These are phyloP conservation scores for Gossypioides kirkii DNA, from an alignment of 345 rosid species.

Conservation along the genomic window DNA sequence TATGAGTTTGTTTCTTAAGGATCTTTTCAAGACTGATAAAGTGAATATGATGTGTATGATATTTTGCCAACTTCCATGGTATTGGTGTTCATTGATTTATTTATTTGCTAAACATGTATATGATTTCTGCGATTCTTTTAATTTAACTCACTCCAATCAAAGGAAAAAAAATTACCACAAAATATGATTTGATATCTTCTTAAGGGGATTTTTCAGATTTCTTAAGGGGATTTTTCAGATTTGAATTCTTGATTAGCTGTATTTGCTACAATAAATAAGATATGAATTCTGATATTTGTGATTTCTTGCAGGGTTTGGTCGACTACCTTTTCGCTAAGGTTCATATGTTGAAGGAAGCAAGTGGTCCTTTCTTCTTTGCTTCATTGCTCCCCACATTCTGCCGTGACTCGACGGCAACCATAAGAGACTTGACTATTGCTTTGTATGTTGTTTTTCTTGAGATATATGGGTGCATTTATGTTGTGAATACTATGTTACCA, in stretches of 20 bases:
- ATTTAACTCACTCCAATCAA: neutral
- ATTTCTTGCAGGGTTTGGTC: constrained; percentile 17
- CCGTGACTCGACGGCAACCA: constrained; percentile 3
- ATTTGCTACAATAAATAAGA: neutral
- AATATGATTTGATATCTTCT: neutral
- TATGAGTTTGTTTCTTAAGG: neutral
- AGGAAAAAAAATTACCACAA: neutral
- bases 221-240: no score
- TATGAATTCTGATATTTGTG: neutral
- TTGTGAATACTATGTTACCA: neutral
- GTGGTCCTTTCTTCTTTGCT: constrained; percentile 11
- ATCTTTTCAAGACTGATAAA: neutral
- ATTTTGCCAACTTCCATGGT: neutral
- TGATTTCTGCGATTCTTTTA: neutral
- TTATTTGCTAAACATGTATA: neutral
- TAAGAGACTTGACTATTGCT: constrained; percentile 11
- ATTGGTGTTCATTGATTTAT: neutral
- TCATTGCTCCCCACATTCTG: constrained; percentile 14
- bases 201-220: no score
- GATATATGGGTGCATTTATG: neutral
- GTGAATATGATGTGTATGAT: neutral
- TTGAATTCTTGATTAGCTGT: neutral
- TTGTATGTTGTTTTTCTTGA: constrained; percentile 13
- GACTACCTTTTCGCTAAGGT: constrained; percentile 5
- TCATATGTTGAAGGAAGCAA: constrained; percentile 9